phyloP scores from a whole-genome alignment of 495 filamentous ascomycete genomes.

The Tetracladium marchalianum region DNA sequence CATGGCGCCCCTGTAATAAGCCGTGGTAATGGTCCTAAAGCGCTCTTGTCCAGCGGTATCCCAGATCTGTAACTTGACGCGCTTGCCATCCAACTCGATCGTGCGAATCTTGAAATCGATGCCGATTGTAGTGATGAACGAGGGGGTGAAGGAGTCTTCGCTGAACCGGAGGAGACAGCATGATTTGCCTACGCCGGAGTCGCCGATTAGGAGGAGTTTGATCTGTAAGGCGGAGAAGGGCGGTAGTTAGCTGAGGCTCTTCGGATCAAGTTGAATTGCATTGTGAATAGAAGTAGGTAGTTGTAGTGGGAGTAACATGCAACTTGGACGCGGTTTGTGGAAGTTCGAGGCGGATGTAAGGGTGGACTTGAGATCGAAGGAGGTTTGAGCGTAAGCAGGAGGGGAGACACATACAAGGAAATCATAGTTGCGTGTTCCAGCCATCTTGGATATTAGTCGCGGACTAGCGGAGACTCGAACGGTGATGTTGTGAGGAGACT shows the following conservation, averaged over 20 bases:
- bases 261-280: neutral
- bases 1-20: conserved; percentile 97
- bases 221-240: conserved; percentile 49
- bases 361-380: conserved; percentile 5
- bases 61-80: conserved; percentile 99
- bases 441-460: conserved; percentile 50
- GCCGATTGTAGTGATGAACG: conserved; percentile 98
- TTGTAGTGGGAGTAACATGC: neutral
- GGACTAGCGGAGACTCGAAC: neutral
- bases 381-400: too few species aligned
- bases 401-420: conserved; percentile 63
- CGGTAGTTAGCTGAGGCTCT: neutral
- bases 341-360: neutral
- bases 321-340: neutral
- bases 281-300: neutral
- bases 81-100: conserved; percentile 95
- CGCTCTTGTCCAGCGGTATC: conserved; percentile 97
- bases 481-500: too few species aligned
- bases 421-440: conserved; percentile 95
- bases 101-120: conserved; percentile 99
- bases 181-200: conserved; percentile 96
- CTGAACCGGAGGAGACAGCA: conserved; percentile 98
- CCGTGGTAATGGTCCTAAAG: conserved; percentile 97
- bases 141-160: conserved; percentile 97
- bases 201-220: conserved; percentile 96